Evolutionary conservation across 2,329 filamentous ascomycete species (phyloP).

Genomic region (Phaeomoniella chlamydospora): DNA sequence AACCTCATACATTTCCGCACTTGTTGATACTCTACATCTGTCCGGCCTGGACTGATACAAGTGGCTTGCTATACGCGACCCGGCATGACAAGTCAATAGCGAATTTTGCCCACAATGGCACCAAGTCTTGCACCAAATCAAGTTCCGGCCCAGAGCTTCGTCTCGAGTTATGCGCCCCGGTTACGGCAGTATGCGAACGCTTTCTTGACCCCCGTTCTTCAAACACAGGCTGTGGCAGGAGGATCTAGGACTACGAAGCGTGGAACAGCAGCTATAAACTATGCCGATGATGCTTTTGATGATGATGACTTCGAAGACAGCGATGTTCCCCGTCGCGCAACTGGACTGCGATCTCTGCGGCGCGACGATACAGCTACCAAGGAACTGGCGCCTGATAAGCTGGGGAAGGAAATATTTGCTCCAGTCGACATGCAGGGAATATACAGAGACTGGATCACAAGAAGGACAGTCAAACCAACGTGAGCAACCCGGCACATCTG

Average conservation of each 20-base stretch:
- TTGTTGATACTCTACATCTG: not conserved
- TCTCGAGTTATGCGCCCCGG: constrained; percentile 82
- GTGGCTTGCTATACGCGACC: not conserved
- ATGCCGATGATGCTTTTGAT: constrained; percentile 90
- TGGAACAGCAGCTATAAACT: constrained; percentile 92
- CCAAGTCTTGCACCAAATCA: not conserved
- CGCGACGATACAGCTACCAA: constrained; percentile 58
- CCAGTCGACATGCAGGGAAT: constrained; percentile 81
- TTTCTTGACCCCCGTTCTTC: constrained; percentile 71
- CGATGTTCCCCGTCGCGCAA: constrained; percentile 56
- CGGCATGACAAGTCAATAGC: not conserved
- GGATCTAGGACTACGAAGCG: constrained; percentile 83
- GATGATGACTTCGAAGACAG: constrained; percentile 49
- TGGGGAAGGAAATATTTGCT: constrained; percentile 65
- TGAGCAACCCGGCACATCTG: constrained; percentile 14
- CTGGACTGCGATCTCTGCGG: constrained; percentile 68
- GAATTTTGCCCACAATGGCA: not conserved
- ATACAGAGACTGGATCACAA: constrained; percentile 92
- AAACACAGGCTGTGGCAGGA: constrained; percentile 50
- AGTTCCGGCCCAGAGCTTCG: constrained; percentile 66
- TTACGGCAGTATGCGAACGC: constrained; percentile 85
- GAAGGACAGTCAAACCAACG: constrained; percentile 36
- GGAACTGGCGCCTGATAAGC: constrained; percentile 54
- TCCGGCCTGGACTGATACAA: no score
- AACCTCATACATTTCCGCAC: not conserved